phyloP scores from a whole-genome alignment of 192 early-diverging fungal species.

The Funneliformis mosseae region DNA sequence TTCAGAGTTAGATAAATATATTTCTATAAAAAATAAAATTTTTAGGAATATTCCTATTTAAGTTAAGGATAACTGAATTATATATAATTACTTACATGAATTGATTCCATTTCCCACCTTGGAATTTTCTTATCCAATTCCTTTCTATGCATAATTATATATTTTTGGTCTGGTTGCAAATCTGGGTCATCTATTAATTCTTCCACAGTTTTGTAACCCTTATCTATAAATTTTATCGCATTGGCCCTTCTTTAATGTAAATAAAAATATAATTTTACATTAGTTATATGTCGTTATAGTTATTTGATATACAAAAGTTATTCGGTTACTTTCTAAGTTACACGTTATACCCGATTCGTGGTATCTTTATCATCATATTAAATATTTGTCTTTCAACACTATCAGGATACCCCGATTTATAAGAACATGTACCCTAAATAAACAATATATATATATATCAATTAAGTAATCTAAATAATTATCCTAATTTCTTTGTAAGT shows the following conservation, averaged over 20 bases:
- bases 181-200: conserved; percentile 21
- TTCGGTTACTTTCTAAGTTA: not conserved
- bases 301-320: conserved; percentile 10
- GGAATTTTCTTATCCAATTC: conserved; percentile 29
- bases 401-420: not conserved
- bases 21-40: conserved; percentile 7
- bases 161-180: not conserved
- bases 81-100: conserved; percentile 7
- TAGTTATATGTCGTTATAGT: not conserved
- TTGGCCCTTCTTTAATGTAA: conserved; percentile 9
- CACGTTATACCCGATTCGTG: conserved; percentile 21
- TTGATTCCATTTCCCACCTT: not conserved
- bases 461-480: not conserved
- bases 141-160: conserved; percentile 11
- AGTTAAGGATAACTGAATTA: not conserved
- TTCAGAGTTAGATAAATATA: not conserved
- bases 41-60: not conserved
- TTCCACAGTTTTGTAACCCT: conserved; percentile 33
- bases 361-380: conserved; percentile 16
- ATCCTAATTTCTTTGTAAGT: too few species aligned
- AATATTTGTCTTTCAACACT: conserved; percentile 2
- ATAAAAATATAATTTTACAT: not conserved
- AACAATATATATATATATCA: not conserved
- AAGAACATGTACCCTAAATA: conserved; percentile 21
- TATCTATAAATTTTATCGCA: conserved; percentile 25